A percentile compares a stretch with the other conserved stretches of the same genome.
Conservation (phyloP, 768 basidiomycete species). For the Phylloporus rhodoxanthus region DNA sequence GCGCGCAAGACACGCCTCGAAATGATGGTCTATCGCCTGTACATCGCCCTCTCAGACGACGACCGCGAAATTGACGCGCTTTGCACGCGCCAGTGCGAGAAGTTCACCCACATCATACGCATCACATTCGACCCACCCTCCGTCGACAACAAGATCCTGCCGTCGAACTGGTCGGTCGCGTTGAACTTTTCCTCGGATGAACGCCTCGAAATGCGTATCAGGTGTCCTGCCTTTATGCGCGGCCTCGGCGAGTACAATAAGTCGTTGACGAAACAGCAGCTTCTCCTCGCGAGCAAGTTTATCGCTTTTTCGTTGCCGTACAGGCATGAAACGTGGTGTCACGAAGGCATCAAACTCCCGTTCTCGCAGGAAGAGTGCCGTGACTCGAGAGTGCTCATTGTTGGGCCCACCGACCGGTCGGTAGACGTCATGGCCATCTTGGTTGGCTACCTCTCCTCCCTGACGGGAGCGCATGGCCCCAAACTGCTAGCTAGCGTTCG, state of each 20-base stretch:
- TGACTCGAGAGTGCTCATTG: slow-evolving; percentile 22
- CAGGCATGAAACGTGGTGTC: background rate
- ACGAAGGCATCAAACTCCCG: background rate
- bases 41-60: slow-evolving; percentile 2
- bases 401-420: slow-evolving; percentile 24
- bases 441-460: slow-evolving; percentile 26
- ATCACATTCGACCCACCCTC: background rate
- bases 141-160: background rate
- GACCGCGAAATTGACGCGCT: slow-evolving; percentile 1
- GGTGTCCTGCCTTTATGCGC: slow-evolving; percentile 1
- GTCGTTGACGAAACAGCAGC: background rate
- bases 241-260: background rate
- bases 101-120: slow-evolving; percentile 3
- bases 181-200: background rate
- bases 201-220: background rate
- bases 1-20: background rate
- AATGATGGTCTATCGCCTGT: background rate
- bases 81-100: background rate
- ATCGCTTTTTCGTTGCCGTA: background rate
- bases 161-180: background rate
- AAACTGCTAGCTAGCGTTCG: background rate
- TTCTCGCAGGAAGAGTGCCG: background rate
- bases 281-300: background rate
- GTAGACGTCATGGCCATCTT: slow-evolving; percentile 28
- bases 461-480: background rate